Evolutionary conservation across 331 rosid genomes (phyloP).

Genomic region (Quercus lobata): DNA sequence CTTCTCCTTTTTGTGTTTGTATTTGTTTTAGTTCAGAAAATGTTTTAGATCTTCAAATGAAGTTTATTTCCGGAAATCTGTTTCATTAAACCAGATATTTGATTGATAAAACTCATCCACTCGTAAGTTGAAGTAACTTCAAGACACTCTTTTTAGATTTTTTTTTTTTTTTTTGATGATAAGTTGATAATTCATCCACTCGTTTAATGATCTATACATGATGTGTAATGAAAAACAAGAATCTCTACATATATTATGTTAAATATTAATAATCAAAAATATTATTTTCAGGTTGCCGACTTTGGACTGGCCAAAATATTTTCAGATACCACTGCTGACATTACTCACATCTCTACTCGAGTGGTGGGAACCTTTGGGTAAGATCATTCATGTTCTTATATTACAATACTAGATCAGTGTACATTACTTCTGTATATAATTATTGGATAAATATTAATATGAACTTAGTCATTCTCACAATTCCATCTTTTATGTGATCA

Average conservation of each 20-base stretch:
- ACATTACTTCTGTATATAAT: neutral
- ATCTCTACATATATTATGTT: neutral
- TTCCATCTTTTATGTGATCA: neutral
- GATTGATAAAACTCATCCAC: too few relatives aligned
- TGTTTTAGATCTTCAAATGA: neutral
- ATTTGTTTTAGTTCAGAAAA: neutral
- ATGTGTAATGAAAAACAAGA: neutral
- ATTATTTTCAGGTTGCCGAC: conserved; percentile 47
- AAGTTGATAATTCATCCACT: neutral
- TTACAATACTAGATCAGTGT: neutral
- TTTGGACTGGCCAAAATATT: conserved; percentile 63
- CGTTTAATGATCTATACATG: neutral
- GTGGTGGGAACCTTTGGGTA: conserved; percentile 62
- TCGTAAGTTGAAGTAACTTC: too few relatives aligned
- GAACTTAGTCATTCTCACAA: neutral
- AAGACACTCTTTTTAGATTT: too few relatives aligned
- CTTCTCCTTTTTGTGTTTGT: neutral
- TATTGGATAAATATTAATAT: neutral
- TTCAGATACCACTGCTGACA: conserved; percentile 30
- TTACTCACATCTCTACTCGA: conserved; percentile 44
- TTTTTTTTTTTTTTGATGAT: too few relatives aligned
- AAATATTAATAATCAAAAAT: neutral
- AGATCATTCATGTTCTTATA: conserved; percentile 3
- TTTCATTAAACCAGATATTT: neutral
- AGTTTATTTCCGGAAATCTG: neutral